Conservation (phyloP, 208 protist genomes). For the Strigomonas culicis region DNA sequence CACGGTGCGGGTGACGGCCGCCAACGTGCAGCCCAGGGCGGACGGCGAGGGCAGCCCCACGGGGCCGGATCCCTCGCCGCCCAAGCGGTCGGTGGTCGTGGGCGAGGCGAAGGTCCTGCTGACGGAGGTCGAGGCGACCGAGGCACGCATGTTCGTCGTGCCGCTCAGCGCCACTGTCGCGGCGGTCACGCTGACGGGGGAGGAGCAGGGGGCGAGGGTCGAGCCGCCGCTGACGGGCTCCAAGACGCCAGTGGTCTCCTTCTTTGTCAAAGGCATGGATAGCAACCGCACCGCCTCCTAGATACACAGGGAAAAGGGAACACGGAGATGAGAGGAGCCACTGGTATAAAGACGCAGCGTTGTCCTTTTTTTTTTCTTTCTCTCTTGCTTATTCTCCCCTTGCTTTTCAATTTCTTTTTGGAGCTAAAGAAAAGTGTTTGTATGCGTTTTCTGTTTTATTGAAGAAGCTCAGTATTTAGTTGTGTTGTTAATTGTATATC, state of each 20-base stretch:
- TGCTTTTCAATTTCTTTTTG: slow-evolving; percentile 7
- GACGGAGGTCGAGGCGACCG: not conserved
- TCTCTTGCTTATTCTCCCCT: not conserved
- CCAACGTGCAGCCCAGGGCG: not conserved
- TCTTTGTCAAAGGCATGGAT: slow-evolving; percentile 25
- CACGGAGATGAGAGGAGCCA: not conserved
- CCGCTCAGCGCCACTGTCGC: not conserved
- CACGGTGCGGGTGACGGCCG: not conserved
- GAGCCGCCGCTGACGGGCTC: not conserved
- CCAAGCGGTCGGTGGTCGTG: not conserved
- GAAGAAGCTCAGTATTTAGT: not conserved
- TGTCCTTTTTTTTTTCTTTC: slow-evolving; percentile 10
- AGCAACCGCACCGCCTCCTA: not conserved
- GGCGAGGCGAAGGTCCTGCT: slow-evolving; percentile 11
- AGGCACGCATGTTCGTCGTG: slow-evolving; percentile 5
- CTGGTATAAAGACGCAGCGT: not conserved
- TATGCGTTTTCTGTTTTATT: not conserved
- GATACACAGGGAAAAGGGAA: not conserved
- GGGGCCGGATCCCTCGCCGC: not conserved
- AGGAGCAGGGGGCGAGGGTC: slow-evolving; percentile 1
- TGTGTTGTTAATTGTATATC: too few species aligned
- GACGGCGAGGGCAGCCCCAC: not conserved
- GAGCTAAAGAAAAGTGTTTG: not conserved
- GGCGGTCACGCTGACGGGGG: slow-evolving; percentile 3
- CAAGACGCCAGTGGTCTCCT: slow-evolving; percentile 28